A percentile compares a stretch with the other conserved stretches of the same genome.
phyloP scores from a whole-genome alignment of 2,329 filamentous ascomycete species.

The Colletotrichum gigasporum region DNA sequence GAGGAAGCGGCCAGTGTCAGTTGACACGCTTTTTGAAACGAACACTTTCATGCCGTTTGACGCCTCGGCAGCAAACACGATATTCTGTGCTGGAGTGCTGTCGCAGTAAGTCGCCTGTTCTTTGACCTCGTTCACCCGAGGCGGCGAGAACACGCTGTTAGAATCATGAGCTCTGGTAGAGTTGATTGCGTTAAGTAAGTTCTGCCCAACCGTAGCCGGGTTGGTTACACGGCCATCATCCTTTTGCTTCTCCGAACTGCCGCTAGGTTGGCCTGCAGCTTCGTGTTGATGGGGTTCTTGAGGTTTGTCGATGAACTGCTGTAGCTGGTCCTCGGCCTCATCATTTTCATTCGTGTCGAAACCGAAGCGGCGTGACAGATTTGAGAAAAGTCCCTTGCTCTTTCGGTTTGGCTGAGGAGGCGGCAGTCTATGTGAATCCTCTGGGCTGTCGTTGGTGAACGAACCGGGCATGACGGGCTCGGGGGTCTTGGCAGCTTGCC shows the following conservation, averaged over 20 bases:
- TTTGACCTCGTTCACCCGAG: conserved; percentile 76
- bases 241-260: conserved; percentile 36
- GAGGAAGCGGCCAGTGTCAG: conserved; percentile 66
- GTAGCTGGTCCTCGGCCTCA: conserved; percentile 52
- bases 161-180: conserved; percentile 82
- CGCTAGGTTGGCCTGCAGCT: not conserved
- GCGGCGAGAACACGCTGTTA: conserved; percentile 75
- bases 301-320: conserved; percentile 54
- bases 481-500: conserved; percentile 52
- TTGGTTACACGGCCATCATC: conserved; percentile 66
- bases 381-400: conserved; percentile 72
- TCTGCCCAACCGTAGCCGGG: conserved; percentile 71
- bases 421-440: conserved; percentile 46
- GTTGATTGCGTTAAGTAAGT: conserved; percentile 80
- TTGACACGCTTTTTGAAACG: conserved; percentile 64
- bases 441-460: conserved; percentile 72
- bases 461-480: conserved; percentile 75
- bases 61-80: conserved; percentile 75
- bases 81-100: conserved; percentile 76
- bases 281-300: conserved; percentile 30
- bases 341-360: conserved; percentile 63
- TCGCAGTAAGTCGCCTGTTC: conserved; percentile 92
- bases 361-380: conserved; percentile 73
- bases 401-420: conserved; percentile 47
- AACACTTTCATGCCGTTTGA: conserved; percentile 80